Evolutionary conservation across 2,329 filamentous ascomycete species (phyloP).

Genomic region (Colletotrichum brevisporum): DNA sequence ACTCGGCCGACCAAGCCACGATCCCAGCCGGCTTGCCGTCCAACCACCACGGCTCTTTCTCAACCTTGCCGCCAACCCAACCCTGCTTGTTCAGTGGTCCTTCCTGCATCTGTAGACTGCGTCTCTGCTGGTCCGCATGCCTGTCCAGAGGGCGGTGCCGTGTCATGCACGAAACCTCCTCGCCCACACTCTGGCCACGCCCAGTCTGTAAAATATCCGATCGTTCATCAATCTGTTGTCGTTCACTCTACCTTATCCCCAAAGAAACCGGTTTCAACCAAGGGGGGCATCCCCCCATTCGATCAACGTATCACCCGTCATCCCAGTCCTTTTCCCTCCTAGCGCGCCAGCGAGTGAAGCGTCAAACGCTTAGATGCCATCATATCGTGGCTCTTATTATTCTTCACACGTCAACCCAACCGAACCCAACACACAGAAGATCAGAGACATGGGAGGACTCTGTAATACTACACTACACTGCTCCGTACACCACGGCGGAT

Average conservation of each 20-base stretch:
- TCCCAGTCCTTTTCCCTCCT: slow-evolving; percentile 10
- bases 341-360: slow-evolving; percentile 18
- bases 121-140: slow-evolving; percentile 25
- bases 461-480: not conserved
- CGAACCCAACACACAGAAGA: not conserved
- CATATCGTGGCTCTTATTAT: not conserved
- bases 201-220: slow-evolving; percentile 27
- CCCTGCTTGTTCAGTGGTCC: slow-evolving; percentile 20
- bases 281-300: slow-evolving; percentile 16
- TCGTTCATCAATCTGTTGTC: slow-evolving; percentile 32
- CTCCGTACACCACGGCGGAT: not conserved
- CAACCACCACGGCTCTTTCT: slow-evolving; percentile 23
- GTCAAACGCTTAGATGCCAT: slow-evolving; percentile 14
- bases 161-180: slow-evolving; percentile 39
- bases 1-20: slow-evolving; percentile 37
- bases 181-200: slow-evolving; percentile 18
- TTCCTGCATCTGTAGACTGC: slow-evolving; percentile 14
- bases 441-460: not conserved
- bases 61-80: slow-evolving; percentile 10
- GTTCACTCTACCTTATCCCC: slow-evolving; percentile 21
- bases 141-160: slow-evolving; percentile 26
- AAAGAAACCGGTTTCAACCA: slow-evolving; percentile 31
- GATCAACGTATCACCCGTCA: slow-evolving; percentile 31
- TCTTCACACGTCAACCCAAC: slow-evolving; percentile 16
- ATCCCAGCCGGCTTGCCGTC: slow-evolving; percentile 25